Conservation (phyloP, 1,284 basidiomycete species). For the Ceratobasidium theobromae region DNA sequence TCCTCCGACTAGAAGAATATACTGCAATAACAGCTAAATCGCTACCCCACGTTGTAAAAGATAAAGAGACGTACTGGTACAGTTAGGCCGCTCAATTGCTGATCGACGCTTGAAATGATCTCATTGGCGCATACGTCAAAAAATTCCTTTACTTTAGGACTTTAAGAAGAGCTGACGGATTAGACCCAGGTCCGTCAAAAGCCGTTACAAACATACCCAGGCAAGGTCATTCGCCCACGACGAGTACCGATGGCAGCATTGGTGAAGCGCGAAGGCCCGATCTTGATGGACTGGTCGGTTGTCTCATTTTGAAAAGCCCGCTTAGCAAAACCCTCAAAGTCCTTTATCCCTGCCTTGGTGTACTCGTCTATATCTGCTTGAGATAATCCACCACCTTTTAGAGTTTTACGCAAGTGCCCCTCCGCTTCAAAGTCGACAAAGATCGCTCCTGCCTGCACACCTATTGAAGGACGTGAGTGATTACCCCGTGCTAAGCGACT, state of each 20-base stretch:
- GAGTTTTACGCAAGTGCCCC: background rate
- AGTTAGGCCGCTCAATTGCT: background rate
- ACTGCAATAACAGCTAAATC: background rate
- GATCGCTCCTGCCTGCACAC: conserved; percentile 28
- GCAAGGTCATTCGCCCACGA: conserved; percentile 5
- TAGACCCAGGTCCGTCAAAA: background rate
- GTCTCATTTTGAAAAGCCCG: background rate
- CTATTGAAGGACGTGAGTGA: background rate
- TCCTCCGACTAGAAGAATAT: conserved; percentile 29
- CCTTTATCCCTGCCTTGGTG: background rate
- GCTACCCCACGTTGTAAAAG: background rate
- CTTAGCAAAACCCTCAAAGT: conserved; percentile 26
- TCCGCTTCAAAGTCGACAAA: conserved; percentile 12
- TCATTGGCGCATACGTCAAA: conserved; percentile 19
- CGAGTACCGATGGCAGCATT: background rate
- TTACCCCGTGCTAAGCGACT: background rate
- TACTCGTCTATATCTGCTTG: conserved; percentile 9
- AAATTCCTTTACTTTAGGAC: conserved; percentile 1
- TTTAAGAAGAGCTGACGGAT: background rate
- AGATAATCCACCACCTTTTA: background rate
- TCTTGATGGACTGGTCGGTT: background rate
- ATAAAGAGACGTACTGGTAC: background rate
- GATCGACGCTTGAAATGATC: conserved; percentile 15
- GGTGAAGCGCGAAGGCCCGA: background rate
- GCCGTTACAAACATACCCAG: background rate